Base-by-base conservation (phyloP, 176 grass and related monocot genomes). In the Eragrostis nindensis region DNA sequence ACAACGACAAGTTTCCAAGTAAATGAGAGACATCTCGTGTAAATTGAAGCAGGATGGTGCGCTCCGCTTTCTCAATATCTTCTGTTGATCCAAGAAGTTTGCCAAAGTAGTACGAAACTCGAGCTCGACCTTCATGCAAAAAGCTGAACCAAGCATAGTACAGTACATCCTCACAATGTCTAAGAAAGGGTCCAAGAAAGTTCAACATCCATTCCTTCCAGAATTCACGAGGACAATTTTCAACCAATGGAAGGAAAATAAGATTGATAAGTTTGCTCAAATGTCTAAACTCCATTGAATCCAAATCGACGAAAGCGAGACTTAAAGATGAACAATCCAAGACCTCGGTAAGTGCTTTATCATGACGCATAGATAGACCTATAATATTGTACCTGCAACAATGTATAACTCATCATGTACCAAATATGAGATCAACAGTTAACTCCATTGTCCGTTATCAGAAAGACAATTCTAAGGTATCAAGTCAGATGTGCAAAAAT, bases 21-120 rank as follows among this genome's bases (percentile, higher is more conserved):
- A 94, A 71, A 24, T 76, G 80, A 39, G 82, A 88, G 39, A 94
- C 83, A 81, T 94, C 86, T 36, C 86, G 77, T 76, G 88, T 94
- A 74, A 91, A 86, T 64, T 93, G 86, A 72, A 84, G 87, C 25
- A 93, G 84, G 14, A 92, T 70, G 49, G 86, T 87, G 22, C 89
- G 75, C 84, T 89, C 90, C 76, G 84, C 81, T 41, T 86, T 60
- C 71, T 89, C 80, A 38, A 89, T 79, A 76, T 77, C 87, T 24
- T 89, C 47, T 36, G 75, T 84, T 66, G 86, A 84, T 50, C 87
- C 90, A 89, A 71, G 41, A 81, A 89, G 84, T 76, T 93, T 82
- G 22, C 90, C 90, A 79, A 93, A 83, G 63, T 72, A 81, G 80
- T 87, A 50, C 65, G 91, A 67, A 68, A 87, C 65, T 53, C 69